Conservation (phyloP, 164 flowering plant species). For the Echeveria elegans region DNA sequence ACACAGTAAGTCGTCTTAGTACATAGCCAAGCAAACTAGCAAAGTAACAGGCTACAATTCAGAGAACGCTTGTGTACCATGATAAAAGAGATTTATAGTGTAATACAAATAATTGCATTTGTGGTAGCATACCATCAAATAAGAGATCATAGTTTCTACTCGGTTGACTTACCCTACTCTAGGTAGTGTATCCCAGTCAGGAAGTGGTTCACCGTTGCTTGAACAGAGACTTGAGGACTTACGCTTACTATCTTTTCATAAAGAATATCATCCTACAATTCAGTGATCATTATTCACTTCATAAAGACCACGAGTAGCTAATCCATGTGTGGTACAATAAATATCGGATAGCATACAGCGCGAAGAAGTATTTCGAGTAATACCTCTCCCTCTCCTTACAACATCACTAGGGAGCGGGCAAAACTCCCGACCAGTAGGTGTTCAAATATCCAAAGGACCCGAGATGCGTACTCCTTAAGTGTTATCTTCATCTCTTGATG, state of each 20-base stretch:
- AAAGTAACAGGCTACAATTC: no score
- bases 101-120: neutral
- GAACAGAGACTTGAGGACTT: conserved; percentile 50
- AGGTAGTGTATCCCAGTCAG: conserved; percentile 74
- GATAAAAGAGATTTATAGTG: neutral
- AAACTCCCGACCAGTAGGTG: no score
- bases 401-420: no score
- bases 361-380: neutral
- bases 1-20: neutral
- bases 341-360: neutral
- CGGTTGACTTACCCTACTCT: conserved; percentile 56
- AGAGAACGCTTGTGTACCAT: neutral
- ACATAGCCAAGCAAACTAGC: neutral
- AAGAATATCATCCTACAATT: neutral
- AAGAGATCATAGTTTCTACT: neutral
- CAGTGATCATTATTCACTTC: neutral
- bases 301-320: neutral
- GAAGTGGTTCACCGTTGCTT: conserved; percentile 65
- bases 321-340: neutral
- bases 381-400: neutral
- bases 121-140: neutral
- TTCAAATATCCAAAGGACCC: no score
- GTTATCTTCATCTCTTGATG: no score
- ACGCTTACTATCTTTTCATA: neutral
- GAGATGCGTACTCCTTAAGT: no score